Conservation (phyloP, 179 eudicot genomes). For the Vitellaria paradoxa region DNA sequence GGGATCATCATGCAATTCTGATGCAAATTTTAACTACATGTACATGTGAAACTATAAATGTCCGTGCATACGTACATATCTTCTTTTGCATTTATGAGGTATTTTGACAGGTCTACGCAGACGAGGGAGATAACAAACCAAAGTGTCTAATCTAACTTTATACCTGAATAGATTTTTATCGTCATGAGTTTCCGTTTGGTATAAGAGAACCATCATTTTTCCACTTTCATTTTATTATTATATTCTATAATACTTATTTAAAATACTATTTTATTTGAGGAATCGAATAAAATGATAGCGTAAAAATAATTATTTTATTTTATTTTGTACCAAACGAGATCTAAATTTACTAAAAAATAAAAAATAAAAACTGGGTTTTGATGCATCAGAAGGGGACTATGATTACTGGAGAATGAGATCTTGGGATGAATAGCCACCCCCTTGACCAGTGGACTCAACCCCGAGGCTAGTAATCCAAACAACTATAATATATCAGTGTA, state of each 20-base stretch:
- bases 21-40: background rate
- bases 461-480: conserved; percentile 2
- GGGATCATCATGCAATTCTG: background rate
- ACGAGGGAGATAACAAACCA: background rate
- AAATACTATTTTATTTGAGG: too few species aligned
- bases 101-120: too few species aligned
- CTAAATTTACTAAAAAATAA: background rate
- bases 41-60: background rate
- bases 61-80: background rate
- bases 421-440: too few species aligned
- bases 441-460: too few species aligned
- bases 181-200: too few species aligned
- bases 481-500: background rate
- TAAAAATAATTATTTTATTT: too few species aligned
- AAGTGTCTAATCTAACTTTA: background rate
- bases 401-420: background rate
- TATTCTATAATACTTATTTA: too few species aligned
- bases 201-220: too few species aligned
- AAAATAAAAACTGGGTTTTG: conserved; percentile 1
- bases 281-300: too few species aligned
- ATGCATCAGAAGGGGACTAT: background rate
- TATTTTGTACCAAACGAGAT: too few species aligned
- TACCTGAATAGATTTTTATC: too few species aligned
- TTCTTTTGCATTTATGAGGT: background rate
- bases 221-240: too few species aligned